A percentile compares a stretch with the other conserved stretches of the same genome.
Evolutionary conservation across 371 early-diverging fungal genomes (phyloP).

Genomic region (Mortierella sp.): DNA sequence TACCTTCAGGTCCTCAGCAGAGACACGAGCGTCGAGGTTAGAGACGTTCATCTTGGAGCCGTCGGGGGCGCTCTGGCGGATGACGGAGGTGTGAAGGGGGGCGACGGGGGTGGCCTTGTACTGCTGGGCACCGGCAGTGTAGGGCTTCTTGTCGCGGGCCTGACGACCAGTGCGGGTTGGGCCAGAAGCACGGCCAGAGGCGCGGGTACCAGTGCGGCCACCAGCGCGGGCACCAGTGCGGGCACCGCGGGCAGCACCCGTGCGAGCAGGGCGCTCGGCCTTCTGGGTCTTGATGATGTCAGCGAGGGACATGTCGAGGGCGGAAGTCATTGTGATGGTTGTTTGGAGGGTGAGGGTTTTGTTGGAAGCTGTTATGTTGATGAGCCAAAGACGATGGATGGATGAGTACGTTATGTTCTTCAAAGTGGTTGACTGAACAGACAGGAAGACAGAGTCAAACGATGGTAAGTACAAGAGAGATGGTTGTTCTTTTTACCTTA

Average conservation of each 20-base stretch:
- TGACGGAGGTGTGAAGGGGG: slow-evolving; percentile 53
- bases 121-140: slow-evolving; percentile 61
- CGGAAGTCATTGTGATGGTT: slow-evolving; percentile 21
- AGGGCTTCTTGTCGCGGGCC: slow-evolving; percentile 60
- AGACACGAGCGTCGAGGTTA: slow-evolving; percentile 80
- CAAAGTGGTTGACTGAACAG: not conserved
- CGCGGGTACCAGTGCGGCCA: slow-evolving; percentile 23
- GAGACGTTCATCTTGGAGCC: slow-evolving; percentile 78
- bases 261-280: slow-evolving; percentile 57
- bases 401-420: not conserved
- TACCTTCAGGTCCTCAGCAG: slow-evolving; percentile 76
- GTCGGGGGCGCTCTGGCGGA: slow-evolving; percentile 56
- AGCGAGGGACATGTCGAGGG: slow-evolving; percentile 79
- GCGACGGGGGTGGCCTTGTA: slow-evolving; percentile 52
- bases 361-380: not conserved
- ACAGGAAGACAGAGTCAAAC: not conserved
- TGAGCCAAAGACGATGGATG: not conserved
- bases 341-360: not conserved
- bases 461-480: not conserved
- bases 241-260: slow-evolving; percentile 41
- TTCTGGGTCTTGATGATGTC: slow-evolving; percentile 72
- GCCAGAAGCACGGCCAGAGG: not conserved
- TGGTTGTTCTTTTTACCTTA: not conserved
- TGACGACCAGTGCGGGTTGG: slow-evolving; percentile 48
- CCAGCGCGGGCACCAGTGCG: slow-evolving; percentile 27